Percentiles rank a stretch among this genome's conserved stretches.
These are phyloP conservation scores for Diaporthe helianthi DNA, from an alignment of 2,329 filamentous ascomycete genomes.

Conservation along the genomic window DNA sequence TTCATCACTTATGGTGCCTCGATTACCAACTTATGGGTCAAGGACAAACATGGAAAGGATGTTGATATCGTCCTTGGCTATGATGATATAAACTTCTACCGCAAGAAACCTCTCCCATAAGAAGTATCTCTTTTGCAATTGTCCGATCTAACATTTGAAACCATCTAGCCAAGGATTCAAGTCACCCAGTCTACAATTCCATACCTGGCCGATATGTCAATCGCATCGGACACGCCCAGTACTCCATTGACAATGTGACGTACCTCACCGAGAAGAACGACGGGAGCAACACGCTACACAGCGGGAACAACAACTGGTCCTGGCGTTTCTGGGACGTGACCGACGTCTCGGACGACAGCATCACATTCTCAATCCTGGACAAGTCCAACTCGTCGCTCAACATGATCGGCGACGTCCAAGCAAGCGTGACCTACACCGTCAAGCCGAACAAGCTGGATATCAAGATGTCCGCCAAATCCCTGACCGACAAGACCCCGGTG, in stretches of 20 bases:
- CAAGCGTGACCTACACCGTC: conserved; percentile 68
- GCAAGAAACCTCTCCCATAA: conserved; percentile 39
- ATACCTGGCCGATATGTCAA: conserved; percentile 71
- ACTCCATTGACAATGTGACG: conserved; percentile 59
- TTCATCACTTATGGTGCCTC: conserved; percentile 50
- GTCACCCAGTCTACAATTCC: conserved; percentile 67
- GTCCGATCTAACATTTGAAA: not conserved
- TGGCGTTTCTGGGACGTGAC: conserved; percentile 69
- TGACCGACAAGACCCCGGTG: conserved; percentile 58
- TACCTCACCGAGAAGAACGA: conserved; percentile 63
- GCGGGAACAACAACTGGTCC: conserved; percentile 67
- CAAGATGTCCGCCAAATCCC: conserved; percentile 64
- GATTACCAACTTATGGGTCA: conserved; percentile 68
- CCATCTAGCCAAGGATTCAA: conserved; percentile 49
- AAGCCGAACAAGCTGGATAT: conserved; percentile 63
- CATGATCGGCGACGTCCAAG: conserved; percentile 67
- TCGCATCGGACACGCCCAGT: conserved; percentile 65
- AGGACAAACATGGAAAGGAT: conserved; percentile 66
- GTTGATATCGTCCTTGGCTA: conserved; percentile 70
- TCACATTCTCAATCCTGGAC: conserved; percentile 72
- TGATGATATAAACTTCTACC: conserved; percentile 66
- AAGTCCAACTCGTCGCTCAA: conserved; percentile 63
- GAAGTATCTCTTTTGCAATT: not conserved
- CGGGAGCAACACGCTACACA: conserved; percentile 62
- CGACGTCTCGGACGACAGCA: conserved; percentile 59